Conservation (phyloP, 2,329 filamentous ascomycete species). For the Aureobasidium musti region DNA sequence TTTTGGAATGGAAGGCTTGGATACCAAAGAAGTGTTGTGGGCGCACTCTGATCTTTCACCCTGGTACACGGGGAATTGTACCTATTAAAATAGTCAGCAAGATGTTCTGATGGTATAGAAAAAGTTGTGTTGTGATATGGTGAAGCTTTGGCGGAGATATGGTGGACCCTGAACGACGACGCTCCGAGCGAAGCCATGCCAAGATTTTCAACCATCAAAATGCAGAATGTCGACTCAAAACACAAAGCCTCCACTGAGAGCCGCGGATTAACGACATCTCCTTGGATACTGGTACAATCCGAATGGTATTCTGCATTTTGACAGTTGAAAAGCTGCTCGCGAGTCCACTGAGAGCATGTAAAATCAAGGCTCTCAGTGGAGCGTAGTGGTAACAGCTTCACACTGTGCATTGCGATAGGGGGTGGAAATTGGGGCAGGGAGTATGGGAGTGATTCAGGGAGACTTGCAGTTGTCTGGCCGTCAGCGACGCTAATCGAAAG, state of each 20-base stretch:
- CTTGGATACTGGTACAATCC: neutral
- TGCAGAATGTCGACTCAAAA: neutral
- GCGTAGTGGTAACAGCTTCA: no score
- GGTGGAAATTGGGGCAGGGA: constrained; percentile 22
- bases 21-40: constrained; percentile 63
- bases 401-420: neutral
- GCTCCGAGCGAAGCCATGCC: neutral
- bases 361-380: neutral
- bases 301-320: neutral
- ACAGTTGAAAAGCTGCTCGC: neutral
- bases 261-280: neutral
- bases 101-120: neutral
- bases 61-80: constrained; percentile 72
- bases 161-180: neutral
- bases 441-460: constrained; percentile 5
- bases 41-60: constrained; percentile 98
- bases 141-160: neutral
- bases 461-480: constrained; percentile 64
- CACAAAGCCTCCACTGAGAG: neutral
- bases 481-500: constrained; percentile 64
- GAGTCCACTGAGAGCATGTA: neutral
- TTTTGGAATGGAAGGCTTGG: no score
- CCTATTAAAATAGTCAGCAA: neutral
- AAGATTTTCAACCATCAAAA: neutral
- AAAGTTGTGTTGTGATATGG: neutral